Conservation (phyloP, 208 protist genomes). For the Strigomonas culicis region DNA sequence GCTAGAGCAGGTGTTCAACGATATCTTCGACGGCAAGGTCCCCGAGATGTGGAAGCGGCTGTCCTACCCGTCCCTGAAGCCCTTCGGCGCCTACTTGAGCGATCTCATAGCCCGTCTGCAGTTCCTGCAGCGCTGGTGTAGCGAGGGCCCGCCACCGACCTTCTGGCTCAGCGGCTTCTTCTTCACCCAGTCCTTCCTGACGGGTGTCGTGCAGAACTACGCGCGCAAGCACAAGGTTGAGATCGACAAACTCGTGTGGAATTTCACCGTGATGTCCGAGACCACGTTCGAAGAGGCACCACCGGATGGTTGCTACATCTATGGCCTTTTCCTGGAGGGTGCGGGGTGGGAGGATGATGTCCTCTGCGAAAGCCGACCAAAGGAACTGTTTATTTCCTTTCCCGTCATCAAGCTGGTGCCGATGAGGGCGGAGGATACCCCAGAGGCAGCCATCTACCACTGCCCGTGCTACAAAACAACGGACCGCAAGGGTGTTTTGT, state of each 20-base stretch:
- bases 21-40: slow-evolving; percentile 92
- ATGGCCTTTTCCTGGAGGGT: slow-evolving; percentile 89
- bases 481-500: slow-evolving; percentile 91
- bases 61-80: slow-evolving; percentile 97
- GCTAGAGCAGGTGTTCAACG: slow-evolving; percentile 94
- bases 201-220: slow-evolving; percentile 96
- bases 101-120: slow-evolving; percentile 92
- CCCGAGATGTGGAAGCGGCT: slow-evolving; percentile 85
- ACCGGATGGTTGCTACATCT: slow-evolving; percentile 86
- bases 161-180: slow-evolving; percentile 98
- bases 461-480: slow-evolving; percentile 97
- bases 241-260: slow-evolving; percentile 96
- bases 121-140: slow-evolving; percentile 91
- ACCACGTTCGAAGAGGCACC: slow-evolving; percentile 32
- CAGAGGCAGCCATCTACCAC: slow-evolving; percentile 58
- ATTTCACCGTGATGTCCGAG: slow-evolving; percentile 86
- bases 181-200: slow-evolving; percentile 97
- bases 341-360: slow-evolving; percentile 79
- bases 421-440: slow-evolving; percentile 46
- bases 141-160: slow-evolving; percentile 71
- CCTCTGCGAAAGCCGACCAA: slow-evolving; percentile 87
- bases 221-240: slow-evolving; percentile 94
- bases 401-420: slow-evolving; percentile 75
- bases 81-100: slow-evolving; percentile 93
- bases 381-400: slow-evolving; percentile 90